phyloP scores from a whole-genome alignment of 192 early-diverging fungal genomes.

The Phlyctochytrium bullatum region DNA sequence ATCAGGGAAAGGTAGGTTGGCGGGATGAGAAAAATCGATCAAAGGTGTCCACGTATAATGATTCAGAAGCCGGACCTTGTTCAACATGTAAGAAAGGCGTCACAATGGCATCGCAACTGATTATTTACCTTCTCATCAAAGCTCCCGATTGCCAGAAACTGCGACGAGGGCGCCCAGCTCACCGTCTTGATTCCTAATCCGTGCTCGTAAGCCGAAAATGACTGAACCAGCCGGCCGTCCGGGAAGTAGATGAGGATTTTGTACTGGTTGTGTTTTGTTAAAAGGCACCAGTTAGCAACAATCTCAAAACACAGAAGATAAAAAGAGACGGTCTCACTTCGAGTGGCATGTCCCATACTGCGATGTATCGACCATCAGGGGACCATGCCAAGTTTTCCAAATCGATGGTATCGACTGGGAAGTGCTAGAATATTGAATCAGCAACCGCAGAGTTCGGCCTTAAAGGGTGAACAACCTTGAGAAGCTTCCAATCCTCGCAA shows the following conservation, averaged over 20 bases:
- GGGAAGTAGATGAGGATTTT: slow-evolving; percentile 68
- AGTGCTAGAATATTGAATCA: slow-evolving; percentile 48
- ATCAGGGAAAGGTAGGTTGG: slow-evolving; percentile 22
- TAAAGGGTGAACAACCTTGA: slow-evolving; percentile 48
- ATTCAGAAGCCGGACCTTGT: slow-evolving; percentile 66
- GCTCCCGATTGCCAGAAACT: slow-evolving; percentile 80
- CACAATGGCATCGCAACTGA: slow-evolving; percentile 3
- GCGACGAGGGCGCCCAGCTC: slow-evolving; percentile 70
- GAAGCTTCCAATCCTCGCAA: slow-evolving; percentile 58
- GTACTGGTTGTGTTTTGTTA: slow-evolving; percentile 43
- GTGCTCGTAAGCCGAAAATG: slow-evolving; percentile 50
- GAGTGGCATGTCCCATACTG: slow-evolving; percentile 68
- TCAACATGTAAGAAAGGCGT: slow-evolving; percentile 4
- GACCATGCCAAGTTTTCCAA: slow-evolving; percentile 77
- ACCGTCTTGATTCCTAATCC: slow-evolving; percentile 77
- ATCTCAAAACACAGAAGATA: slow-evolving; percentile 8
- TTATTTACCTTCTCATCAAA: slow-evolving; percentile 75
- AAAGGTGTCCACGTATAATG: slow-evolving; percentile 69
- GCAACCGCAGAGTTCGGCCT: no score
- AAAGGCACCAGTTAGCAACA: neutral
- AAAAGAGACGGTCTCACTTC: slow-evolving; percentile 50
- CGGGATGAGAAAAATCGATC: slow-evolving; percentile 60
- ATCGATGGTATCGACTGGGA: slow-evolving; percentile 68
- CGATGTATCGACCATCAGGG: slow-evolving; percentile 77
- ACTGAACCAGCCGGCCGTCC: slow-evolving; percentile 52